Evolutionary conservation across 768 basidiomycete genomes (phyloP).

Genomic region (Termitomyces titanicus): DNA sequence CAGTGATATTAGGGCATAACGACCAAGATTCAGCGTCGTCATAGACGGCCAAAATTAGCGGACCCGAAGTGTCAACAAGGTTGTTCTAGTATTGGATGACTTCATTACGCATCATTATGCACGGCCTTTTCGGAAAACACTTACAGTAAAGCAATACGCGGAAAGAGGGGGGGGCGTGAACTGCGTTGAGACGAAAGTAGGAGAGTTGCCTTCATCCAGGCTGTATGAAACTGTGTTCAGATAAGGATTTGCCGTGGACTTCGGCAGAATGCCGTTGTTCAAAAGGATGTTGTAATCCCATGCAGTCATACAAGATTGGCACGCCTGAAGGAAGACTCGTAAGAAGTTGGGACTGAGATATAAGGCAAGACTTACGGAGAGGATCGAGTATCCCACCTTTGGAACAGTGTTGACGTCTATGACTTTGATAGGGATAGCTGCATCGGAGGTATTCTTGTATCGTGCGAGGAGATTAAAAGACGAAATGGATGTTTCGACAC

Average conservation of each 20-base stretch:
- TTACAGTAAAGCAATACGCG: conserved; percentile 14
- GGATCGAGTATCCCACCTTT: conserved; percentile 11
- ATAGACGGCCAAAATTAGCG: not conserved
- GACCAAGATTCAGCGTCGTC: not conserved
- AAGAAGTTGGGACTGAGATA: not conserved
- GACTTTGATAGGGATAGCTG: conserved; percentile 1
- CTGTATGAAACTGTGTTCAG: conserved; percentile 10
- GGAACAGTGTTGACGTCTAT: conserved; percentile 12
- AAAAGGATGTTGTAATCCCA: conserved; percentile 10
- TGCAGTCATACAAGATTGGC: not conserved
- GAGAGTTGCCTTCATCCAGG: conserved; percentile 10
- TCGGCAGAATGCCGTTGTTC: conserved; percentile 8
- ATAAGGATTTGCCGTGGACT: conserved; percentile 5
- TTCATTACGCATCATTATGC: not conserved
- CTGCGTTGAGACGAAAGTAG: conserved; percentile 11
- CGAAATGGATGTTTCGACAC: not conserved
- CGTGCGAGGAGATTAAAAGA: conserved; percentile 10
- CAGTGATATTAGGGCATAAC: conserved; percentile 6
- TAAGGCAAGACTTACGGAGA: conserved; percentile 5
- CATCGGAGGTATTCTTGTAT: conserved; percentile 2
- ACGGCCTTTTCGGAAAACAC: not conserved
- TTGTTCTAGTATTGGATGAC: conserved; percentile 1
- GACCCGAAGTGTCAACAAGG: conserved; percentile 4
- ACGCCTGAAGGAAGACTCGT: not conserved
- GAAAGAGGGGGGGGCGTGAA: conserved; percentile 4